Base-by-base conservation (phyloP, 495 filamentous ascomycete species). In the Aspergillus homomorphus region DNA sequence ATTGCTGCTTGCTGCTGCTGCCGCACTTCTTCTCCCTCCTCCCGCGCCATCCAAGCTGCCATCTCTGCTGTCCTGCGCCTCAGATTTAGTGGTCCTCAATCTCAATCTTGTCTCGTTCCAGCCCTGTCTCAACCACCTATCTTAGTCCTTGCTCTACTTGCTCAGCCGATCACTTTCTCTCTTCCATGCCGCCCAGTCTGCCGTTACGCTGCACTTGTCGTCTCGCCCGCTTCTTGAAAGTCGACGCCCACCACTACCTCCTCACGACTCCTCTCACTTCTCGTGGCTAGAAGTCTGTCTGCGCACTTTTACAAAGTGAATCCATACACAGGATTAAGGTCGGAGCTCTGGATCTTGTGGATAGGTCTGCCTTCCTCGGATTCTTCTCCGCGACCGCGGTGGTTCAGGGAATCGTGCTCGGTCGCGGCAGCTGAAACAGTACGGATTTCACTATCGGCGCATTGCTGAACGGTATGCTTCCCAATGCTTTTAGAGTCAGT, bases 391-490 rank as follows among this genome's bases (percentile, higher is more conserved):
- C 54, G 56, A 64, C 56, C 68, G 64, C 67, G 64, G 64, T 70
- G 64, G 66, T 58, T 61, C 53, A 62, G 59, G 67, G 66, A 72
- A 66, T 65, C 63, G 60, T 66, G 64, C 66, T 73, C 67, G 69
- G 66, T 73, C 70, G 72, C 73, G 72, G 69, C 67, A 75, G 67
- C 67, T 68, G 58, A 62, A 64, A 61, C 66, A 65, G 62, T 54
- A 66, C 71, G 58, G 62, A 62, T 59, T 66, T 69, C 61, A 64
- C 66, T 66, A 46, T 60, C 67, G 72, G 75, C 75, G 75, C 75
- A 77, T 77, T 74, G 69, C 64, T 71, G 66, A 70, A 73, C 65
- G 69, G 75, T 77, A 77, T 64, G 75, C 76, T 67, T 72, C 69
- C 66, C 56, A 55, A 20, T 58, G 63, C 24, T 61, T 45, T 67